phyloP scores from a whole-genome alignment of 75 land plant genomes.

The Gnetum montanum region DNA sequence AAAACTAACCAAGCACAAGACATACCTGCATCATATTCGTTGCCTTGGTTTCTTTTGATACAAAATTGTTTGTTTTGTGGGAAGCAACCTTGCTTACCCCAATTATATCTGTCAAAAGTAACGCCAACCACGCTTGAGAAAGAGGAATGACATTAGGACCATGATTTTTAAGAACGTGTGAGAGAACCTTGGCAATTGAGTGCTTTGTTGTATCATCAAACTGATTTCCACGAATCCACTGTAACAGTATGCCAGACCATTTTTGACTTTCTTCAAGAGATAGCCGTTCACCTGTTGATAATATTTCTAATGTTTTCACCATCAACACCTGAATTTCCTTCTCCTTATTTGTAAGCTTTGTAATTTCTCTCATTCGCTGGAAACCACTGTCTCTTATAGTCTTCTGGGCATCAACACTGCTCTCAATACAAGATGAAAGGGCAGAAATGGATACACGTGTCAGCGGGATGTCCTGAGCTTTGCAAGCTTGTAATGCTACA shows the following conservation, averaged over 20 bases:
- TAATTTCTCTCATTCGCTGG: conserved; percentile 55
- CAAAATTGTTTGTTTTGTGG: conserved; percentile 21
- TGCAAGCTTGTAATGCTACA: conserved; percentile 59
- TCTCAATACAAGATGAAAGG: conserved; percentile 60
- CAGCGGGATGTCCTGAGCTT: conserved; percentile 55
- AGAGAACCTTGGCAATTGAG: conserved; percentile 57
- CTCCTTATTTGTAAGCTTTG: conserved; percentile 45
- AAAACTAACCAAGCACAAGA: too few species aligned
- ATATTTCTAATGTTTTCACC: conserved; percentile 55
- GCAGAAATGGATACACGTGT: conserved; percentile 63
- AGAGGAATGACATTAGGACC: conserved; percentile 58
- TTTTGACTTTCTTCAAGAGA: conserved; percentile 73
- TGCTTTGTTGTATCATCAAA: conserved; percentile 33
- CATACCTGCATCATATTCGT: conserved; percentile 28
- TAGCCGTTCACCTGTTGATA: conserved; percentile 39
- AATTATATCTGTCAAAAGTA: conserved; percentile 55
- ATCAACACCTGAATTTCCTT: conserved; percentile 53
- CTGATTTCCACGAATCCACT: conserved; percentile 58
- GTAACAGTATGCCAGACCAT: conserved; percentile 86
- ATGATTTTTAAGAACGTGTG: conserved; percentile 62
- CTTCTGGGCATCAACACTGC: conserved; percentile 35
- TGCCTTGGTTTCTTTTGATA: conserved; percentile 58
- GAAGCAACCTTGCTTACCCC: conserved; percentile 24
- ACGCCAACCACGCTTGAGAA: conserved; percentile 88
- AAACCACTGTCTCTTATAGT: conserved; percentile 58